Evolutionary conservation across 495 filamentous ascomycete genomes (phyloP), one percentile per base, ranked within the genome.

Genomic region (Penicillium pancosmium): DNA sequence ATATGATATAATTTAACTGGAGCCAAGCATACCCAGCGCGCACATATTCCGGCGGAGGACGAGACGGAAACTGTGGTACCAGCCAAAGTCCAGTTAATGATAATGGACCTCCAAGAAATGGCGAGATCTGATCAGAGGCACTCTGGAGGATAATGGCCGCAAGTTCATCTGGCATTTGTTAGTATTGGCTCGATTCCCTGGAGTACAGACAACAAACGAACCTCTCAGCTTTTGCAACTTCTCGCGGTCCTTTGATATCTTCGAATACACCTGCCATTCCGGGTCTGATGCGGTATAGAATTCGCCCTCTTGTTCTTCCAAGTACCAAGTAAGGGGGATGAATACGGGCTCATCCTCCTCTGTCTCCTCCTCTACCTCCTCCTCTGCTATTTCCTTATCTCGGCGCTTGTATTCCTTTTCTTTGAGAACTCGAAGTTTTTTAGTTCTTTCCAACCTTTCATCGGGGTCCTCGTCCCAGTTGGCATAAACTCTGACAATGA

Each of bases 221-320:
- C 87, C 60, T 69, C 75, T 75, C 18, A 91, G 76, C 16, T 67
- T 65, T 33, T 72, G 60, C 25, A 82, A 60, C 53, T 79, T 72
- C 31, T 80, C 62, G 18, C 61, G 65, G 64, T 92, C 78, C 25
- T 77, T 74, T 21, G 82, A 79, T 19, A 90, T 73, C 38, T 79
- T 81, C 18, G 84, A 63, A 59, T 90, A 92, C 46, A 80, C 74
- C 62, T 82, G 76, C 88, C 87, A 92, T 68, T 92, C 90, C 4
- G 89, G 88, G 66, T 90, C 86, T 3, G 73, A 79, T 23, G 78
- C 75, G 21, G 78, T 75, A 69, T 91, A 93, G 13, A 71, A 83
- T 44, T 68, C 73, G 31, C 69, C 72, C 67, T 73, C 77, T 67
- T 61, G 27, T 31, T 31, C 77, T 74, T 73, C 75, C 50, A 62